phyloP scores from a whole-genome alignment of 441 rosid genomes.

The Omphalea diandra region DNA sequence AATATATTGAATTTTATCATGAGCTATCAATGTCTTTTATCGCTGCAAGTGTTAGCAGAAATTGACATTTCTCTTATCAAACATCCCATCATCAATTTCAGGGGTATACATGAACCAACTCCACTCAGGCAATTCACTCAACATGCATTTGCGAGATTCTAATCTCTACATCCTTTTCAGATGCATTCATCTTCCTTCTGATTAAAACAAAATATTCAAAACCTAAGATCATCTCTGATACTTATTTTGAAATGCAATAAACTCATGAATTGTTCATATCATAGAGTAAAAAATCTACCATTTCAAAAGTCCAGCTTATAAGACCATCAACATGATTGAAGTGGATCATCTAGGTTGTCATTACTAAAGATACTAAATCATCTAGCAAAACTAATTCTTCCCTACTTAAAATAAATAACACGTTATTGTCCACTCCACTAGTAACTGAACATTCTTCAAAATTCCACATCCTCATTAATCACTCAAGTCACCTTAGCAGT shows the following conservation, averaged over 20 bases:
- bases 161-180: neutral
- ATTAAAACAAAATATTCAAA: neutral
- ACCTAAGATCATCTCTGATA: neutral
- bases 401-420: neutral
- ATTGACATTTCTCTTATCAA: neutral
- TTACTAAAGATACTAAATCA: neutral
- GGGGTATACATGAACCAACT: neutral
- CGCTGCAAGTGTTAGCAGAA: neutral
- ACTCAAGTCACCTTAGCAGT: slow-evolving; percentile 4
- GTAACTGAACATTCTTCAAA: neutral
- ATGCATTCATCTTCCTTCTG: neutral
- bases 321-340: neutral
- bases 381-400: neutral
- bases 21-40: neutral
- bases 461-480: slow-evolving; percentile 11
- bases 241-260: neutral
- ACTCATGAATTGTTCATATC: neutral
- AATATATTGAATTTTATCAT: neutral
- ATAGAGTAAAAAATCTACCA: neutral
- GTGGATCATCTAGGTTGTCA: neutral
- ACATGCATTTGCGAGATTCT: neutral
- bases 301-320: neutral
- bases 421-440: neutral
- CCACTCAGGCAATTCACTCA: neutral
- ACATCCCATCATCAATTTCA: neutral